These are phyloP conservation scores for Halenospora varia DNA, from an alignment of 495 filamentous ascomycete genomes.

Conservation along the genomic window DNA sequence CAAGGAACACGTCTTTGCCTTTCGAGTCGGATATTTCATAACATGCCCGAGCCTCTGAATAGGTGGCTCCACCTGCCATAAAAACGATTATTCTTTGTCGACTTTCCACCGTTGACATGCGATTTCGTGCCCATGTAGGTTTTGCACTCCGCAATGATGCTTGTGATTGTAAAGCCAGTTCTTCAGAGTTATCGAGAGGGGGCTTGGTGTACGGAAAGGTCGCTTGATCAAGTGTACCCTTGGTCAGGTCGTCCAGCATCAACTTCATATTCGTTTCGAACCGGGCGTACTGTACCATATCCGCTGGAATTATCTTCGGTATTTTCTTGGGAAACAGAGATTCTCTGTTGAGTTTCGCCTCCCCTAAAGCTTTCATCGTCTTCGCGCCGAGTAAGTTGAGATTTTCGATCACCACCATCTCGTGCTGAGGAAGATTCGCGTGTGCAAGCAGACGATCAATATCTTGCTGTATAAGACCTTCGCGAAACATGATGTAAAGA, in stretches of 20 bases:
- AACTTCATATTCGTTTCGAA: slow-evolving; percentile 69
- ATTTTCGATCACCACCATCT: slow-evolving; percentile 70
- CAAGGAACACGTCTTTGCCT: slow-evolving; percentile 80
- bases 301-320: slow-evolving; percentile 39
- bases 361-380: slow-evolving; percentile 70
- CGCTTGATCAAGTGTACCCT: slow-evolving; percentile 60
- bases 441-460: slow-evolving; percentile 81
- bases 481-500: slow-evolving; percentile 80
- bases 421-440: slow-evolving; percentile 67
- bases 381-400: slow-evolving; percentile 79
- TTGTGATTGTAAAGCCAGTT: slow-evolving; percentile 53
- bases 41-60: slow-evolving; percentile 81
- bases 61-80: slow-evolving; percentile 93
- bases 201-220: slow-evolving; percentile 82
- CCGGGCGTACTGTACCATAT: slow-evolving; percentile 59
- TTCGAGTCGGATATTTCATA: slow-evolving; percentile 75
- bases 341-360: slow-evolving; percentile 56
- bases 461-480: slow-evolving; percentile 85
- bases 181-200: slow-evolving; percentile 56
- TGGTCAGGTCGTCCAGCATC: slow-evolving; percentile 74
- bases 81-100: slow-evolving; percentile 91
- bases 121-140: slow-evolving; percentile 88
- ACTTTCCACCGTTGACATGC: slow-evolving; percentile 70
- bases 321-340: slow-evolving; percentile 64
- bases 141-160: slow-evolving; percentile 82